phyloP scores from a whole-genome alignment of 1,284 basidiomycete genomes.

The Ustilago lituana region DNA sequence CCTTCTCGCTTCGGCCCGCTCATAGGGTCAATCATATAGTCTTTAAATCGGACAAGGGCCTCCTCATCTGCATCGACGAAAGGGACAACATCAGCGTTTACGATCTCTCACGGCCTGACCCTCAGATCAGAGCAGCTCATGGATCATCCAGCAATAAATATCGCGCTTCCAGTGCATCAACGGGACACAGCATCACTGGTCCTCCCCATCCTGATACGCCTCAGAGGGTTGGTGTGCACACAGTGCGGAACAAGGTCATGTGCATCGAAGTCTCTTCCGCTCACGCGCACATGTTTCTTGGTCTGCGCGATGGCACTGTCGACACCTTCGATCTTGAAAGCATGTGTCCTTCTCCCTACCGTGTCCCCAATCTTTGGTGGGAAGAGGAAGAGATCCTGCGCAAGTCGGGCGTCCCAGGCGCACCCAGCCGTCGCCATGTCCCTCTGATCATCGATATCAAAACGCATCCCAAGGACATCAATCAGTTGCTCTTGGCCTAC shows the following conservation, averaged over 20 bases:
- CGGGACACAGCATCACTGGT: conserved; percentile 43
- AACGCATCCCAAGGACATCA: conserved; percentile 82
- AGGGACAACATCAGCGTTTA: conserved; percentile 76
- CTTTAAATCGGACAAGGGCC: conserved; percentile 73
- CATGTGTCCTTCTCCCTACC: conserved; percentile 58
- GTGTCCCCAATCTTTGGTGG: conserved; percentile 74
- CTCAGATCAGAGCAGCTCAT: conserved; percentile 47
- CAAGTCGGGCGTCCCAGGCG: conserved; percentile 72
- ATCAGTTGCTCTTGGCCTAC: conserved; percentile 82
- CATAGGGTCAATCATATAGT: conserved; percentile 74
- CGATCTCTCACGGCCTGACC: conserved; percentile 73
- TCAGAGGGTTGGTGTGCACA: conserved; percentile 53
- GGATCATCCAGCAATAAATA: conserved; percentile 41
- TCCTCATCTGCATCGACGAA: conserved; percentile 76
- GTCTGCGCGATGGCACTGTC: conserved; percentile 69
- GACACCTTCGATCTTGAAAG: conserved; percentile 69
- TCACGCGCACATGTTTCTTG: conserved; percentile 77
- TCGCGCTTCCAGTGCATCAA: conserved; percentile 33
- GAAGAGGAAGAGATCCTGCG: conserved; percentile 75
- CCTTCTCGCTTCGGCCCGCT: conserved; percentile 72
- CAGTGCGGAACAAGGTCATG: conserved; percentile 68
- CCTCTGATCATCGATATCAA: conserved; percentile 64
- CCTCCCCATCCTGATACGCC: conserved; percentile 54
- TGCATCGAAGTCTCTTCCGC: conserved; percentile 76
- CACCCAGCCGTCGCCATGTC: conserved; percentile 68